phyloP scores from a whole-genome alignment of 2,329 filamentous ascomycete genomes.

The Talaromyces sp. region DNA sequence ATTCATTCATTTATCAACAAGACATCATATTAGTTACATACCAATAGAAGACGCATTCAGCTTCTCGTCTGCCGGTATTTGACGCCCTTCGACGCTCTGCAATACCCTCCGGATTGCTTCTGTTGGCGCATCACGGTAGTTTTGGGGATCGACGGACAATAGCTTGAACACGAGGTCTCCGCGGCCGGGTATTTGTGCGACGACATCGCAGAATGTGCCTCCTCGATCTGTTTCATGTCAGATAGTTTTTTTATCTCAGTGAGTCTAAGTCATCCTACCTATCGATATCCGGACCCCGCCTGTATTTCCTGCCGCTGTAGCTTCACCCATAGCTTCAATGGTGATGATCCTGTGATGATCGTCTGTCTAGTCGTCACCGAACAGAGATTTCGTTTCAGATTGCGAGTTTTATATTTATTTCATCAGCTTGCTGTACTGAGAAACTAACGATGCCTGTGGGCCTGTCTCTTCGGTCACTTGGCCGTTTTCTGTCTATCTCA shows the following conservation, averaged over 20 bases:
- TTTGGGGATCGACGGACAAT: constrained; percentile 23
- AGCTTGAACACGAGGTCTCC: constrained; percentile 25
- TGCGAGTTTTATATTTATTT: too few relatives aligned
- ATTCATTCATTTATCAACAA: not conserved
- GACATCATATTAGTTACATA: not conserved
- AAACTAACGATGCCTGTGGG: too few relatives aligned
- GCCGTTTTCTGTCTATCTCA: too few relatives aligned
- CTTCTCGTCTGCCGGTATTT: constrained; percentile 15
- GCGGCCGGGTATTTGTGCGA: constrained; percentile 19
- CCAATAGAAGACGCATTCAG: constrained; percentile 10
- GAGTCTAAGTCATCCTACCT: not conserved
- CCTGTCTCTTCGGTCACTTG: too few relatives aligned
- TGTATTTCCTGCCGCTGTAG: not conserved
- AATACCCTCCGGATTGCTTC: constrained; percentile 78
- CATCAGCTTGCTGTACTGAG: too few relatives aligned
- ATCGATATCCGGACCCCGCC: constrained; percentile 8
- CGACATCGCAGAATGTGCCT: constrained; percentile 27
- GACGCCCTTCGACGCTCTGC: constrained; percentile 20
- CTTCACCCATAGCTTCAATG: too few relatives aligned
- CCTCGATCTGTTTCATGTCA: constrained; percentile 16
- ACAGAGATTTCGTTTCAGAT: too few relatives aligned
- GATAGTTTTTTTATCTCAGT: not conserved
- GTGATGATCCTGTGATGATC: too few relatives aligned
- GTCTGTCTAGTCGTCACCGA: too few relatives aligned
- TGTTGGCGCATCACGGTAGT: constrained; percentile 53